phyloP scores from a whole-genome alignment of 2,329 filamentous ascomycete genomes.

The Thelonectria blattea region DNA sequence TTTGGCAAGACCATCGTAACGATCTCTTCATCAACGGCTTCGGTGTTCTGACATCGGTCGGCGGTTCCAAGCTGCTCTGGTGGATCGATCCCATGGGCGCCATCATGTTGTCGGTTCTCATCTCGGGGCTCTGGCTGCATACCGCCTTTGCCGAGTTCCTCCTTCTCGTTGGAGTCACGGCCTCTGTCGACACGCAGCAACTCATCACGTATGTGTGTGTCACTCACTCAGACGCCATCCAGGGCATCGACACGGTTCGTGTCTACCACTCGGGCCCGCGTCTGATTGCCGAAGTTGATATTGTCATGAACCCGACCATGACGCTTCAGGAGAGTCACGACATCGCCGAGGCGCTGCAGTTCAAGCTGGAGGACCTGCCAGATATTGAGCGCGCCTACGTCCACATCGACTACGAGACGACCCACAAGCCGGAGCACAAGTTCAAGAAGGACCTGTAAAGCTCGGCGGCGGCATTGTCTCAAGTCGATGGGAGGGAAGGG shows the following conservation, averaged over 20 bases:
- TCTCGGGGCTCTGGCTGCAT: conserved; percentile 79
- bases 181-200: conserved; percentile 84
- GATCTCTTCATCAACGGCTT: conserved; percentile 97
- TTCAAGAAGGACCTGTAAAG: conserved; percentile 65
- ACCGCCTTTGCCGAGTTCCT: conserved; percentile 91
- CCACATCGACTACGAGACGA: conserved; percentile 96
- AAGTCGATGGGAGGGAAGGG: conserved; percentile 4
- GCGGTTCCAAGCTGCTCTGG: conserved; percentile 86
- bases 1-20: conserved; percentile 97
- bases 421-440: conserved; percentile 85
- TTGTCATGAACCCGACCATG: conserved; percentile 84
- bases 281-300: conserved; percentile 92
- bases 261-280: conserved; percentile 90
- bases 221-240: conserved; percentile 83
- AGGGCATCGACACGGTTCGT: conserved; percentile 91
- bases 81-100: conserved; percentile 96
- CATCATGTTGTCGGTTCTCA: conserved; percentile 79
- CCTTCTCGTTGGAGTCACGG: conserved; percentile 86
- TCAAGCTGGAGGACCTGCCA: conserved; percentile 89
- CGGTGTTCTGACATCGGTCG: conserved; percentile 88
- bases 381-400: conserved; percentile 95
- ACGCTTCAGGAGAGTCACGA: conserved; percentile 85
- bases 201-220: conserved; percentile 92
- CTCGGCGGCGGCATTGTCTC: conserved; percentile 15
- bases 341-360: conserved; percentile 90